phyloP scores from a whole-genome alignment of 345 rosid species.

The Syzygium jambos region DNA sequence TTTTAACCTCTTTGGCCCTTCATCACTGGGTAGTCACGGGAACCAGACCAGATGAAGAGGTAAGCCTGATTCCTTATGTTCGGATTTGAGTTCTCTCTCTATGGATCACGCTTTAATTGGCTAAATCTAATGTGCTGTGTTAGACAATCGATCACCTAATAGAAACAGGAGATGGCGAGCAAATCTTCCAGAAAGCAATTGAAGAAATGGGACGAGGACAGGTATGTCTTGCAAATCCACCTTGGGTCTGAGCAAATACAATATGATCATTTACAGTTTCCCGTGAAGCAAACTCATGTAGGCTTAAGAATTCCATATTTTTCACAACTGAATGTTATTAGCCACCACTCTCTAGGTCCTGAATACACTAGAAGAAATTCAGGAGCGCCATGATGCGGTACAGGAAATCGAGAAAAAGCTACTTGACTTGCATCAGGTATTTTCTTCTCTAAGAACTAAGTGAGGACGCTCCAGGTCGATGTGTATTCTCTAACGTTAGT shows the following conservation, averaged over 20 bases:
- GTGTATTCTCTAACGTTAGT: not conserved
- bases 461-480: not conserved
- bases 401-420: constrained; percentile 86
- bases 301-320: not conserved
- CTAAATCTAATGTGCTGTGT: not conserved
- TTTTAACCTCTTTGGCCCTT: not conserved
- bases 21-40: constrained; percentile 37
- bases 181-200: constrained; percentile 85
- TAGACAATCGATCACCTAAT: constrained; percentile 83
- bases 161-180: constrained; percentile 93
- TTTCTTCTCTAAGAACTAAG: not conserved
- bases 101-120: constrained; percentile 13
- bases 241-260: not conserved
- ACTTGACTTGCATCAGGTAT: constrained; percentile 84
- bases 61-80: constrained; percentile 13
- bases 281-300: not conserved
- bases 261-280: not conserved
- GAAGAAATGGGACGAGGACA: constrained; percentile 93
- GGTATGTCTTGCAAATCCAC: constrained; percentile 22
- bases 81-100: not conserved
- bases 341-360: constrained; percentile 29
- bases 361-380: constrained; percentile 85
- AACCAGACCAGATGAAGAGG: constrained; percentile 64
- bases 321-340: not conserved
- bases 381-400: constrained; percentile 92